A percentile compares a stretch with the other conserved stretches of the same genome.
These are phyloP conservation scores for Cymbopogon citratus DNA, from an alignment of 176 grass and related monocot genomes.

Conservation along the genomic window DNA sequence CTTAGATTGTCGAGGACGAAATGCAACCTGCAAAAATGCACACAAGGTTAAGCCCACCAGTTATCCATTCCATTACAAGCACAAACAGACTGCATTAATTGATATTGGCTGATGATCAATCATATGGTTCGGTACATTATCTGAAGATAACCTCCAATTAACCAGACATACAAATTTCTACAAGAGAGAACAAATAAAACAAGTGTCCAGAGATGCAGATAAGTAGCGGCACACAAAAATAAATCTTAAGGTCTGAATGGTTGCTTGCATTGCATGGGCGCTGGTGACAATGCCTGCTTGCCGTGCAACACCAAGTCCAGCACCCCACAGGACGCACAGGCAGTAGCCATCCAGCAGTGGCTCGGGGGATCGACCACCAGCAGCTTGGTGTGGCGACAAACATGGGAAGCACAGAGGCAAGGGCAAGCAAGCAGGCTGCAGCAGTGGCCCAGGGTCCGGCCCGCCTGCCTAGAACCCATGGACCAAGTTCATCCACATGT, in stretches of 20 bases:
- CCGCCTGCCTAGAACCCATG: background rate
- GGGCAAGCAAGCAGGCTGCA: background rate
- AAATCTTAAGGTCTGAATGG: background rate
- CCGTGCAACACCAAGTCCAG: background rate
- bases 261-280: background rate
- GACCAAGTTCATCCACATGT: background rate
- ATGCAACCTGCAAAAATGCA: slow-evolving; percentile 60
- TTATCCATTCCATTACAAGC: background rate
- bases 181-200: background rate
- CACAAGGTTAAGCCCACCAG: background rate
- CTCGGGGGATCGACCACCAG: background rate
- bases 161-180: background rate
- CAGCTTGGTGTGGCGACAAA: background rate
- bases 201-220: background rate
- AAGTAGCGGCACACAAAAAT: background rate
- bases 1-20: slow-evolving; percentile 67
- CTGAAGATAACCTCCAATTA: slow-evolving; percentile 13
- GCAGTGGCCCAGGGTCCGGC: background rate
- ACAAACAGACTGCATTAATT: background rate
- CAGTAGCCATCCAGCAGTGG: background rate
- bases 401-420: background rate
- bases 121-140: background rate
- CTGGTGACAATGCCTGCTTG: background rate
- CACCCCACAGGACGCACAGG: background rate
- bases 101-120: background rate